Conservation (phyloP, 352 stramenopile species). For the Pythium dissotocum region DNA sequence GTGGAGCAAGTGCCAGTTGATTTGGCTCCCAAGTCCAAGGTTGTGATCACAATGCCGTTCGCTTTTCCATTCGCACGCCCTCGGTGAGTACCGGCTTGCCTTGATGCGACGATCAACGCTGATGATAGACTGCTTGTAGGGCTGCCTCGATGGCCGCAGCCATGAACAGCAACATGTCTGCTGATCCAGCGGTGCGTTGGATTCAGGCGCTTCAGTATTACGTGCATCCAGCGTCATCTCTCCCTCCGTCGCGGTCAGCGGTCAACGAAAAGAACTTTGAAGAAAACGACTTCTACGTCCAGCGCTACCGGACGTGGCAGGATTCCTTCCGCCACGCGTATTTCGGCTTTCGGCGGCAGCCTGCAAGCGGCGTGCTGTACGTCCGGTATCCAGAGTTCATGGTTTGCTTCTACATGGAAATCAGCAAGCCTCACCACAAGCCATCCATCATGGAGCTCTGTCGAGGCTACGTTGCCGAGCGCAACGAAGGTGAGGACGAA, state of each 20-base stretch:
- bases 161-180: slow-evolving; percentile 25
- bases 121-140: not conserved
- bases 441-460: slow-evolving; percentile 41
- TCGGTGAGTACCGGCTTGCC: slow-evolving; percentile 31
- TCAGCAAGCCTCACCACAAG: slow-evolving; percentile 7
- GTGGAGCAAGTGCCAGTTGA: slow-evolving; percentile 53
- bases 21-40: slow-evolving; percentile 55
- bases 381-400: slow-evolving; percentile 64
- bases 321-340: slow-evolving; percentile 70
- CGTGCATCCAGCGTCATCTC: slow-evolving; percentile 49
- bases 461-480: slow-evolving; percentile 11
- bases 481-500: slow-evolving; percentile 1
- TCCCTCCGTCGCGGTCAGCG: slow-evolving; percentile 52
- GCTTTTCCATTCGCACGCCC: slow-evolving; percentile 61
- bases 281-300: slow-evolving; percentile 48
- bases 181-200: slow-evolving; percentile 48
- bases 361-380: slow-evolving; percentile 37
- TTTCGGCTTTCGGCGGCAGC: slow-evolving; percentile 46
- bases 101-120: too few relatives aligned
- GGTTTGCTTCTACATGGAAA: slow-evolving; percentile 53
- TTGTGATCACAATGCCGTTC: slow-evolving; percentile 60
- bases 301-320: slow-evolving; percentile 63
- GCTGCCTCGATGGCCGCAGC: slow-evolving; percentile 23
- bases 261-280: slow-evolving; percentile 51
- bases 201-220: slow-evolving; percentile 69